These are phyloP conservation scores for Pseudogymnoascus sp. DNA, from an alignment of 2,329 filamentous ascomycete genomes.

Conservation along the genomic window DNA sequence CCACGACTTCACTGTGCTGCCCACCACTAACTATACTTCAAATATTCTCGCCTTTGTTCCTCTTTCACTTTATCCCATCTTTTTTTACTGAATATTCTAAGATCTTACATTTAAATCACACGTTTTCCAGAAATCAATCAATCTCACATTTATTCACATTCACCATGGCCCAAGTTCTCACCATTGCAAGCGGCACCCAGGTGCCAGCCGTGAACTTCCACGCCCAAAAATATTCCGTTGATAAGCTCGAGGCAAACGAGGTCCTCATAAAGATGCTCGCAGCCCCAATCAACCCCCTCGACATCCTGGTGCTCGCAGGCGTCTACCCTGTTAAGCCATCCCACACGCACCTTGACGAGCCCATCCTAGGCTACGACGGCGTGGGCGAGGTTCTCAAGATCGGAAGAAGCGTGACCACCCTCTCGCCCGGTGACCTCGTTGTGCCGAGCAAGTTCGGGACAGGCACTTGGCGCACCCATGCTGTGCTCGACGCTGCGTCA, in stretches of 20 bases:
- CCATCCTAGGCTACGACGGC: constrained; percentile 21
- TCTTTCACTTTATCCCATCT: not conserved
- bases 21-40: not conserved
- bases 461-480: constrained; percentile 24
- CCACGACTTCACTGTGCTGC: not conserved
- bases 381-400: constrained; percentile 23
- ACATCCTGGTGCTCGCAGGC: not conserved
- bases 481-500: constrained; percentile 17
- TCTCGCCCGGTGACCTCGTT: constrained; percentile 24
- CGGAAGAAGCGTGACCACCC: constrained; percentile 19
- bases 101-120: not conserved
- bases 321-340: not conserved
- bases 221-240: not conserved
- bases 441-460: constrained; percentile 4
- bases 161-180: constrained; percentile 1
- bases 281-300: not conserved
- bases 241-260: not conserved
- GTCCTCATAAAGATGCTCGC: not conserved
- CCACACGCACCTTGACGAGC: not conserved
- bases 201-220: not conserved
- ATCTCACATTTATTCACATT: not conserved
- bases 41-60: not conserved
- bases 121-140: not conserved
- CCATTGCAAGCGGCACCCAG: not conserved
- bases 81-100: not conserved